Evolutionary conservation across 176 grass and related monocot genomes (phyloP), one percentile per base, ranked within the genome.

Genomic region (Microstegium vimineum): DNA sequence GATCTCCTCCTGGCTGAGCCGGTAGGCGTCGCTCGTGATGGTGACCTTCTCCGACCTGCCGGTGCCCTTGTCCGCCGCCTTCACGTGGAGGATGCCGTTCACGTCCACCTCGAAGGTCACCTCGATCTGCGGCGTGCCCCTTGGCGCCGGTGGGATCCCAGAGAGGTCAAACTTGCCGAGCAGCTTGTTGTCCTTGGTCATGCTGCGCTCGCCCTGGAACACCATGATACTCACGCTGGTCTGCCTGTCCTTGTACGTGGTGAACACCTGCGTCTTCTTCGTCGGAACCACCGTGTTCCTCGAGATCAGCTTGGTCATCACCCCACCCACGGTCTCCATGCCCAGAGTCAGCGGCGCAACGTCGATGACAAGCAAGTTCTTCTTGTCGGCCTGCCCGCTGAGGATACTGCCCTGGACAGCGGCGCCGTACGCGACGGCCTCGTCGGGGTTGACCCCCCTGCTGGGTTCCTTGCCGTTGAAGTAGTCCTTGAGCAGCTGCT

Each of bases 381-480:
- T n/a, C n/a, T 60, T 5, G 56, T 0, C 1, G 1, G 6, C 22
- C 0, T 60, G 9, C 23, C 10, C 23, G 10, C 23, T 26, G 57
- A 61, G 1, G n/a, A 61, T 61, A 5, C 23, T 11, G 4, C 23
- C 23, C 57, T 61, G 23, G 57, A 61, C 57, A 10, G 57, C 57
- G 23, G 23, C 31, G 17, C 47, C 47, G 17, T 51, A 51, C 47
- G 17, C 47, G 47, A 51, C 47, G 17, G 47, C 47, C 15, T 75
- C 72, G 72, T 75, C 72, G 18, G 72, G 72, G 47, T 75, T 75
- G 47, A 56, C 31, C 5, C 47, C 72, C 47, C 22, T 75, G 20
- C 34, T 75, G 72, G 72, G 72, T 31, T 75, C 72, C 72, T 75
- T 75, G 47, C 72, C 30, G 30, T 75, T 34, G 31, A 75, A 75